Base-by-base conservation (phyloP, 1,139 yeast species). In the Saccharomycopsis crataegensis region DNA sequence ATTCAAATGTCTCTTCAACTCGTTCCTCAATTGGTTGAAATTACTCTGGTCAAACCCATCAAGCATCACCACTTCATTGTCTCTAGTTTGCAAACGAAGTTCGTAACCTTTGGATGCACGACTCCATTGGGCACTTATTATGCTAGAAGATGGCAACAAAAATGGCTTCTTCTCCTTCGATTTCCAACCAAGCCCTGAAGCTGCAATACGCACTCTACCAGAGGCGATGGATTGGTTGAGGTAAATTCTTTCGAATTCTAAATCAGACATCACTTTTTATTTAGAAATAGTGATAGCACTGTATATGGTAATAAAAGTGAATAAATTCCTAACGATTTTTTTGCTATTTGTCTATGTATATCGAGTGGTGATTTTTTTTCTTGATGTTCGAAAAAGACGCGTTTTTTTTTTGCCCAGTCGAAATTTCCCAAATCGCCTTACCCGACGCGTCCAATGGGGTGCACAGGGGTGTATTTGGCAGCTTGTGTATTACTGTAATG, bases 161-260 rank as follows among this genome's bases (percentile, higher is more conserved):
- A 89, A 89, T 16, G 98, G 97, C 50, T 82, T 83, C 48, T 77
- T 76, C 51, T 61, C 62, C 32, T 71, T 63, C 0, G 90, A 89
- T 65, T 91, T 93, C 99, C 99, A 93, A 50, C 99, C 99, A 46
- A 93, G 77, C 49, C 99, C 99, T 16, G 94, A 83, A 60, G 86
- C 93, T 8, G 97, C 96, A 59, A 94, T 80, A 69, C 99, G 88
- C 78, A 93, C 86, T 62, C 95, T 83, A 17, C 99, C 99, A 48
- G 82, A 79, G 53, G 78, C 75, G 61, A 82, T 82, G 57, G 96
- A 86, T 68, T 87, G 96, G 70, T 94, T 91, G 66, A 89, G 75
- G 67, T 86, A 90, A 60, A 93, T 89, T 67, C 83, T 81, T 65
- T 90, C 97, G 66, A 87, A 91, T 67, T 90, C 76, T 38, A 74